A percentile compares a stretch with the other conserved stretches of the same genome.
Conservation (phyloP, 2,329 filamentous ascomycete species). For the Emergomyces africanus region DNA sequence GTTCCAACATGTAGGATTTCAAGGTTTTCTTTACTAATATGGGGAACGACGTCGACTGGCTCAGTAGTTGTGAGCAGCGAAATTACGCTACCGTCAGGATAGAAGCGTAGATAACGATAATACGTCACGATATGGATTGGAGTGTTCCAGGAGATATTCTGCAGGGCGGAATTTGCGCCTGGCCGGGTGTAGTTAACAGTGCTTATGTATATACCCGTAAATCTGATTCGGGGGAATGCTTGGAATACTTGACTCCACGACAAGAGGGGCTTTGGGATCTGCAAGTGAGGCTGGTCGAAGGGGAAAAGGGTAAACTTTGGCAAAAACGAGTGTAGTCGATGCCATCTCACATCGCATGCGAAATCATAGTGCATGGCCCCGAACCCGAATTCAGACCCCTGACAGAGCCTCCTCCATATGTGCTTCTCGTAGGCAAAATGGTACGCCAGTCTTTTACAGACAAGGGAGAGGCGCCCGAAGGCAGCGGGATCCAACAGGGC, state of each 20-base stretch:
- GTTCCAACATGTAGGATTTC: slow-evolving; percentile 21
- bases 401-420: slow-evolving; percentile 69
- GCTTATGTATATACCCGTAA: slow-evolving; percentile 91
- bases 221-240: slow-evolving; percentile 70
- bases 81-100: slow-evolving; percentile 74
- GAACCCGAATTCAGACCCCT: slow-evolving; percentile 64
- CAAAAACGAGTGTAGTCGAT: slow-evolving; percentile 20
- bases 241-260: slow-evolving; percentile 62
- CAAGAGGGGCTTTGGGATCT: slow-evolving; percentile 29
- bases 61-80: slow-evolving; percentile 70
- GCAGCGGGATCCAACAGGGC: slow-evolving; percentile 63
- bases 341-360: slow-evolving; percentile 46
- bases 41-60: slow-evolving; percentile 75
- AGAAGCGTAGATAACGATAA: slow-evolving; percentile 92
- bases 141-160: slow-evolving; percentile 60
- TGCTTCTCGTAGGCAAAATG: slow-evolving; percentile 71
- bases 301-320: slow-evolving; percentile 26
- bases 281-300: slow-evolving; percentile 26
- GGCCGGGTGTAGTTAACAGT: slow-evolving; percentile 90
- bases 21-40: slow-evolving; percentile 61
- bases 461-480: slow-evolving; percentile 61
- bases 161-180: slow-evolving; percentile 55
- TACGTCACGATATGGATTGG: slow-evolving; percentile 96
- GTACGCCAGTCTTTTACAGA: slow-evolving; percentile 80
- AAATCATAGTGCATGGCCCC: slow-evolving; percentile 71